Evolutionary conservation across 2,329 filamentous ascomycete species (phyloP), one percentile per base, ranked within the genome.

Genomic region (Plenodomus biglobosus): DNA sequence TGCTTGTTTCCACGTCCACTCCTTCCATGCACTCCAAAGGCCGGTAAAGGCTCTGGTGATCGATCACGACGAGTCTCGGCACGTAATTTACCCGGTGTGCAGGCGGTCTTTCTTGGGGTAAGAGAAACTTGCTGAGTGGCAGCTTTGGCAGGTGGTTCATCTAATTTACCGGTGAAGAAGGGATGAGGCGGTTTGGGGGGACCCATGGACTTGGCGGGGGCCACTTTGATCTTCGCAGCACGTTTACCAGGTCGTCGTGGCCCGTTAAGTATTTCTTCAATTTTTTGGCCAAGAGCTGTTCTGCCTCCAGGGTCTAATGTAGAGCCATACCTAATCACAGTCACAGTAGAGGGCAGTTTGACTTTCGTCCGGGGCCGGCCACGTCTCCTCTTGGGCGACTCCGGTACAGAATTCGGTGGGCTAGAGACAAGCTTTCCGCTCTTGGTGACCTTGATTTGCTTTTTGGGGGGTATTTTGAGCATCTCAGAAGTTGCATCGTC

Each of bases 131-230:
- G 35, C 10, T 62, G 46, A 3, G 39, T 10, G 11, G 44, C 36
- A 1, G 50, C 21, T 27, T 58, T 59, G 8, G 53, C 39, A 56
- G 64, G 20, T 30, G 39, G 38, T 6, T 60, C 56, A 19, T 62
- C 52, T 42, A 60, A 62, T 57, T 85, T 87, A 5, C 80, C 82
- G 15, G 79, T 64, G 62, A 91, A 91, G 64, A 91, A 88, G 0
- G 87, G 87, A 70, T 91, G 85, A 0, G 82, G 80, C 1, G 75
- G 58, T 59, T 81, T 84, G 6, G 68, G 57, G 37, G 71, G 59
- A 13, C 60, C 59, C 42, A 60, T 44, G 53, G 69, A 64, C 52
- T 71, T 72, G 30, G 50, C 35, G 19, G 61, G 38, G 34, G 42
- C 22, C 45, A 65, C 58, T 42, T 59, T 52, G 38, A 44, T 47